Evolutionary conservation across 2,329 filamentous ascomycete species (phyloP), one percentile per base, ranked within the genome.

Genomic region (Esteya vermicola): DNA sequence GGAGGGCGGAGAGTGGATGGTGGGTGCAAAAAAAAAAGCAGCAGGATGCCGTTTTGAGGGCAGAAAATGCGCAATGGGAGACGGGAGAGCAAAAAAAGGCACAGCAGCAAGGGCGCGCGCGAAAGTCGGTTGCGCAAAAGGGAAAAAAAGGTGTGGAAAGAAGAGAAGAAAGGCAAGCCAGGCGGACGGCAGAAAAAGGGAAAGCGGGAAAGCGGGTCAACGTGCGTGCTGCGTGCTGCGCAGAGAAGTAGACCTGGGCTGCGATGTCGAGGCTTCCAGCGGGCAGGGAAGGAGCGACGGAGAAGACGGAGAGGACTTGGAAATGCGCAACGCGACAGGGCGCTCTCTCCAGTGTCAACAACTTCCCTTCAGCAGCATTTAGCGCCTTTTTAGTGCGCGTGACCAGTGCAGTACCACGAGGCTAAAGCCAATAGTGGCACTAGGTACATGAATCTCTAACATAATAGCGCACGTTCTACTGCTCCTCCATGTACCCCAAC

Each of bases 201-300:
- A 43, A 45, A 41, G 46, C 42, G 42, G 41, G 42, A 48, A 45
- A 48, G 46, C 46, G 46, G 46, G 46, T 45, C 46, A n/a, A n/a
- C n/a, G n/a, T n/a, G n/a, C n/a, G n/a, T n/a, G n/a, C n/a, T n/a
- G n/a, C n/a, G n/a, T n/a, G n/a, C n/a, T n/a, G n/a, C n/a, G n/a
- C n/a, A n/a, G n/a, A n/a, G 31, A n/a, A 33, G 32, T 20, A 16
- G 32, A 22, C 39, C 16, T 33, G 26, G 32, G 25, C 27, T 36
- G 37, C 37, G 40, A 30, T 36, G 34, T 42, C 30, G 30, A 39
- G 39, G 36, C 36, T 42, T 33, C 35, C 20, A 8, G 18, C 8
- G 35, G 23, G 9, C 10, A 14, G n/a, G 38, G 38, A 18, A 30
- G 31, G 33, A 36, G 23, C 32, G 33, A 34, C 38, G 20, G 19